These are phyloP conservation scores for Penicillium parvum DNA, from an alignment of 495 filamentous ascomycete species.

Conservation along the genomic window DNA sequence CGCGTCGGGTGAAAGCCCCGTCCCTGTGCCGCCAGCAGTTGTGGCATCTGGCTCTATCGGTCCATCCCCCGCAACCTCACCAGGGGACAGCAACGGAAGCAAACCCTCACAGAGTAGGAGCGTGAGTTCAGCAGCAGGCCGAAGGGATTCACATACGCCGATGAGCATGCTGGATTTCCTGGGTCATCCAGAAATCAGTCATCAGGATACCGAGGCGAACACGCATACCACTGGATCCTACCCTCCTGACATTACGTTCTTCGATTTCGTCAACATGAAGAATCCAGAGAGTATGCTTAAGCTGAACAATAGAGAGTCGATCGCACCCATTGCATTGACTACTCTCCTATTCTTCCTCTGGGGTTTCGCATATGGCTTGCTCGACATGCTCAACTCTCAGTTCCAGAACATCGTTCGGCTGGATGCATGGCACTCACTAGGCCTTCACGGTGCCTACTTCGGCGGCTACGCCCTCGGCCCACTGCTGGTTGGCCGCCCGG, in stretches of 20 bases:
- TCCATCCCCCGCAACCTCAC: slow-evolving; percentile 2
- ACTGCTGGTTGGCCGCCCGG: slow-evolving; percentile 51
- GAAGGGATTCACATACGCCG: slow-evolving; percentile 10
- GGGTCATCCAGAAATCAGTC: slow-evolving; percentile 18
- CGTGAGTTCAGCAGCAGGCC: slow-evolving; percentile 8
- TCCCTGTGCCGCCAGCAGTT: slow-evolving; percentile 10
- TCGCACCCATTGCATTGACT: slow-evolving; percentile 55
- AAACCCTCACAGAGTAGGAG: slow-evolving; percentile 13
- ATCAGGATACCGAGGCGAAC: slow-evolving; percentile 29
- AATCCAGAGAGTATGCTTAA: slow-evolving; percentile 73
- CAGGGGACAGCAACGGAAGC: slow-evolving; percentile 12
- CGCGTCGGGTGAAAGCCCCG: slow-evolving; percentile 13
- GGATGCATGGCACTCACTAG: slow-evolving; percentile 46
- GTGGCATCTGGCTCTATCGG: slow-evolving; percentile 1
- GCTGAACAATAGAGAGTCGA: slow-evolving; percentile 52
- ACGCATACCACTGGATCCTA: slow-evolving; percentile 31
- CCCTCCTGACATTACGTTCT: slow-evolving; percentile 47
- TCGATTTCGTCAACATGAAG: slow-evolving; percentile 82
- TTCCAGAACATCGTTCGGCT: slow-evolving; percentile 49
- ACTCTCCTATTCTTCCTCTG: slow-evolving; percentile 81
- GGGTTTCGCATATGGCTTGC: slow-evolving; percentile 82
- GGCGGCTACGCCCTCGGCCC: slow-evolving; percentile 58
- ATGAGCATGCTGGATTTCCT: slow-evolving; percentile 37
- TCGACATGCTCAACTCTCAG: slow-evolving; percentile 67
- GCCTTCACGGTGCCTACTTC: slow-evolving; percentile 62